A percentile compares a stretch with the other conserved stretches of the same genome.
These are phyloP conservation scores for Acanthamoeba rhysodes DNA, from an alignment of 208 protist species.

Conservation along the genomic window DNA sequence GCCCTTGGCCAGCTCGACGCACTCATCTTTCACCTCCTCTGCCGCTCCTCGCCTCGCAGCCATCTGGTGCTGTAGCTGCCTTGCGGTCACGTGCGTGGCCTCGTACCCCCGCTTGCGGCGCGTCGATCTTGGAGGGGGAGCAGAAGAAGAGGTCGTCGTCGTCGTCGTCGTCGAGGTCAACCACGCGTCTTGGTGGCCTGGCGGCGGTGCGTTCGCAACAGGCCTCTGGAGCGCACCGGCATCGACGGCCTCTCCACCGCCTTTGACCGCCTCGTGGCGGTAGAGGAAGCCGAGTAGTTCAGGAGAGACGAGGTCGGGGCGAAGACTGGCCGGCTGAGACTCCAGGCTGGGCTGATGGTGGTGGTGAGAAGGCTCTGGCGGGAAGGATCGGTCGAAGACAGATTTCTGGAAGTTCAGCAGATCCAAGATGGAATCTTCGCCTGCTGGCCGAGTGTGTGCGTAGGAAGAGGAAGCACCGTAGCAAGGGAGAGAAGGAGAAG, in stretches of 20 bases:
- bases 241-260: neutral
- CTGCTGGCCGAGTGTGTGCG: too few relatives aligned
- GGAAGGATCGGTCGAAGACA: neutral
- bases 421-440: neutral
- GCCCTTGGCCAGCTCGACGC: neutral
- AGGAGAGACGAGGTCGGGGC: neutral
- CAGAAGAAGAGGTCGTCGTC: neutral
- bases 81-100: too few relatives aligned
- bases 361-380: neutral
- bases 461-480: too few relatives aligned
- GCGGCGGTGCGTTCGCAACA: neutral
- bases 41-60: too few relatives aligned
- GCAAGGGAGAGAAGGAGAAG: neutral
- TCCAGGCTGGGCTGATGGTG: neutral
- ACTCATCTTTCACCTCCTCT: too few relatives aligned
- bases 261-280: neutral
- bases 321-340: neutral
- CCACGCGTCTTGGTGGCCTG: neutral
- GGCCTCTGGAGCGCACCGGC: neutral
- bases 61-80: too few relatives aligned
- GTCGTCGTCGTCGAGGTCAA: neutral
- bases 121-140: neutral
- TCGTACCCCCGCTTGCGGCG: neutral
- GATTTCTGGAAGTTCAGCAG: conserved; percentile 13
- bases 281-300: neutral